Base-by-base conservation (phyloP, 495 filamentous ascomycete species). In the Neurospora sp. region DNA sequence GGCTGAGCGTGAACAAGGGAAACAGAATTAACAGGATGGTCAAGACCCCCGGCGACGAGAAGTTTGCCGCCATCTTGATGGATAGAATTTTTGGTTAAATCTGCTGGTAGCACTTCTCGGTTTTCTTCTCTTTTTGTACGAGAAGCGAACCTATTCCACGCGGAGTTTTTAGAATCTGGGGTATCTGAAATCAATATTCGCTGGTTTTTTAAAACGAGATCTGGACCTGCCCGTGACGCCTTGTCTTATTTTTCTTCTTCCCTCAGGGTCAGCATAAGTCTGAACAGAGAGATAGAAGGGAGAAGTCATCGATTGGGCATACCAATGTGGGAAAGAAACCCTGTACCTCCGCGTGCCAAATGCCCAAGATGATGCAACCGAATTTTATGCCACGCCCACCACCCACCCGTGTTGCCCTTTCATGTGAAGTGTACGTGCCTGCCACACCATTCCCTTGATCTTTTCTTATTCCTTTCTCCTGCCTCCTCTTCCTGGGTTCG, bases 1-100 rank as follows among this genome's bases (percentile, higher is more conserved):
- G 94, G 94, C 77, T 95, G 76, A 91, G 88, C 77, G 71, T 76
- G 44, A 84, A 78, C 61, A 89, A 86, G 73, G 94, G 94, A 3
- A 98, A 97, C 81, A 86, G 92, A 71, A 86, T 98, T 71, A 88
- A 86, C 79, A 85, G 91, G 76, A 91, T 93, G 81, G 85, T 91
- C 35, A 80, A 76, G 59, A 87, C 82, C 71, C 89, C 89, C 1
- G 88, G 87, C 1, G 82, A 86, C 73, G 82, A 88, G 37, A 77
- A 71, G 37, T 88, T 88, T 77, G 86, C 83, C 41, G 81, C 78
- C 10, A 81, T 83, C 69, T 75, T 88, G 71, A 75, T 89, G 75
- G 77, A 86, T 75, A 77, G 82, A 44, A 40, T 89, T 5, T 88
- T 88, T 78, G 85, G 74, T 68, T 80, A 78, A 72, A 73, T 59